These are phyloP conservation scores for Hypoxylon intermedium DNA, from an alignment of 495 filamentous ascomycete species.

Conservation along the genomic window DNA sequence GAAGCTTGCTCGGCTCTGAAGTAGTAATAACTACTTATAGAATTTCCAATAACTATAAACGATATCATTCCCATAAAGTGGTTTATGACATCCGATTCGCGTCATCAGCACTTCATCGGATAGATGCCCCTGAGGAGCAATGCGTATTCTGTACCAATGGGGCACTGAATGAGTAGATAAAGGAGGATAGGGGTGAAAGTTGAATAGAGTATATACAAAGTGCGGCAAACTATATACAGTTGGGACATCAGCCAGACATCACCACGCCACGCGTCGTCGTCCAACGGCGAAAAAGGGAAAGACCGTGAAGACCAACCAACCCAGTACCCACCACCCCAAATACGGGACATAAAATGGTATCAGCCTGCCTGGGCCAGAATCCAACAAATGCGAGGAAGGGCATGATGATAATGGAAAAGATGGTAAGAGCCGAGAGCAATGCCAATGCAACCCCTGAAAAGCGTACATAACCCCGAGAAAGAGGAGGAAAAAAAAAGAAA, in stretches of 20 bases:
- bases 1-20: background rate
- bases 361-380: slow-evolving; percentile 9
- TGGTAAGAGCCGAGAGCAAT: too few species aligned
- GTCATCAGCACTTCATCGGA: too few species aligned
- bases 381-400: slow-evolving; percentile 7
- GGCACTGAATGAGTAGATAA: too few species aligned
- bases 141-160: too few species aligned
- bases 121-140: too few species aligned
- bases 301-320: background rate
- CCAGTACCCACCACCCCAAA: background rate
- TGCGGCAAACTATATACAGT: slow-evolving; percentile 23
- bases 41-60: too few species aligned
- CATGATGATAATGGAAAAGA: too few species aligned
- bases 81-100: too few species aligned
- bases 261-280: slow-evolving; percentile 1
- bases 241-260: background rate
- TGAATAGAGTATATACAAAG: background rate
- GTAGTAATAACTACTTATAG: background rate
- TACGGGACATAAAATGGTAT: background rate
- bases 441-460: slow-evolving; percentile 5
- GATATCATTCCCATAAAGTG: too few species aligned
- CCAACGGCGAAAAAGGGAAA: background rate
- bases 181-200: background rate
- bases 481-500: background rate
- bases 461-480: background rate